Conservation (phyloP, 2,329 filamentous ascomycete genomes). For the Ambrosiella xylebori region DNA sequence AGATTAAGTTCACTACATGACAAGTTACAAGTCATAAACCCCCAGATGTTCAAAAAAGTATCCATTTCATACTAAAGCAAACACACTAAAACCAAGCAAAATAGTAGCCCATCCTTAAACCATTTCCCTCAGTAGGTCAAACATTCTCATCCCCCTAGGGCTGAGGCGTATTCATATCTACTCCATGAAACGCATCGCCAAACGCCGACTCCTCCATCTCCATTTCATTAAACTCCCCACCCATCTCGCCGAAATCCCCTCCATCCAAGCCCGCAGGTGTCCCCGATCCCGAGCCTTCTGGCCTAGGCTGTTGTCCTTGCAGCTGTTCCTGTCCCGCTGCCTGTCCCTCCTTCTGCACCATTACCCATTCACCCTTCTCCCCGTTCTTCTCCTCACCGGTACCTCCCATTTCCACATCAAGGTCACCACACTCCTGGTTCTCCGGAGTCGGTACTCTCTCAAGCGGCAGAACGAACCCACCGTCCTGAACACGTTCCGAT, state of each 20-base stretch:
- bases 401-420: constrained; percentile 47
- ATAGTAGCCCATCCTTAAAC: background rate
- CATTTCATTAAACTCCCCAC: constrained; percentile 48
- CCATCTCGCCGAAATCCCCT: constrained; percentile 44
- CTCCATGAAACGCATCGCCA: constrained; percentile 63
- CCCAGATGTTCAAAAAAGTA: too few species aligned
- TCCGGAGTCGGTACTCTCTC: constrained; percentile 23
- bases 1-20: too few species aligned
- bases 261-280: constrained; percentile 31
- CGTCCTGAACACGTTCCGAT: constrained; percentile 58
- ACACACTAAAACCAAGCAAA: background rate
- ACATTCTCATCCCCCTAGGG: constrained; percentile 16
- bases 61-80: too few species aligned
- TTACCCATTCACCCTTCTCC: constrained; percentile 52
- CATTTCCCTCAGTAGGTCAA: background rate
- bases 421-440: constrained; percentile 36
- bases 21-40: too few species aligned
- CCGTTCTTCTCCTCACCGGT: constrained; percentile 21
- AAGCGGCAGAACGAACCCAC: constrained; percentile 49
- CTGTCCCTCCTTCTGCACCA: constrained; percentile 30
- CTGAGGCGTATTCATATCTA: constrained; percentile 24
- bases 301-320: background rate
- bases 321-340: background rate
- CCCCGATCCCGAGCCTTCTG: background rate
- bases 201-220: constrained; percentile 69